Evolutionary conservation across 768 basidiomycete genomes (phyloP).

Genomic region (Cyclocybe cylindracea): DNA sequence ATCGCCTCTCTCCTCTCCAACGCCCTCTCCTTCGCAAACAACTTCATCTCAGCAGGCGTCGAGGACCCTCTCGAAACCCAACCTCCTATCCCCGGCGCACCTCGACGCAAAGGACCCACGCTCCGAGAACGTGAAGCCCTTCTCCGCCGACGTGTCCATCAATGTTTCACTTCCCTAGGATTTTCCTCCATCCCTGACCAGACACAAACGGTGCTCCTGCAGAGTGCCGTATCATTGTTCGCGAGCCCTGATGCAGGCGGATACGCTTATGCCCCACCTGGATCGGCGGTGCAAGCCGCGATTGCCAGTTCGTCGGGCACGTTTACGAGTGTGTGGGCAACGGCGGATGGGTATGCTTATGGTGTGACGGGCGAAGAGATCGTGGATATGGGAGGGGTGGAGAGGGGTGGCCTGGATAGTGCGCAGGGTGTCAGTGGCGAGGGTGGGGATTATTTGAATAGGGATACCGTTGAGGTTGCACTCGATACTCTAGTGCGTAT

Average conservation of each 20-base stretch:
- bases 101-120: conserved; percentile 39
- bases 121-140: conserved; percentile 82
- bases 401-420: conserved; percentile 30
- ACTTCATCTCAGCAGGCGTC: conserved; percentile 70
- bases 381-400: conserved; percentile 40
- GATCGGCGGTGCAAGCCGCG: conserved; percentile 87
- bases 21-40: conserved; percentile 84
- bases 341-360: conserved; percentile 87
- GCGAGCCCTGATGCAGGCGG: conserved; percentile 83
- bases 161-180: conserved; percentile 86
- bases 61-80: conserved; percentile 61
- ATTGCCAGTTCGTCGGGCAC: conserved; percentile 84
- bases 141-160: conserved; percentile 81
- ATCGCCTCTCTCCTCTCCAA: conserved; percentile 87
- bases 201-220: conserved; percentile 78
- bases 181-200: conserved; percentile 78
- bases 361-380: conserved; percentile 78
- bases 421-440: conserved; percentile 20
- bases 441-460: conserved; percentile 52
- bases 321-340: conserved; percentile 86
- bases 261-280: conserved; percentile 23
- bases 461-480: conserved; percentile 78
- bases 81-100: conserved; percentile 24
- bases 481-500: conserved; percentile 74
- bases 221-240: conserved; percentile 79